A percentile compares a stretch with the other conserved stretches of the same genome.
Evolutionary conservation across 2,329 filamentous ascomycete species (phyloP).

Genomic region (Talaromyces sp.): DNA sequence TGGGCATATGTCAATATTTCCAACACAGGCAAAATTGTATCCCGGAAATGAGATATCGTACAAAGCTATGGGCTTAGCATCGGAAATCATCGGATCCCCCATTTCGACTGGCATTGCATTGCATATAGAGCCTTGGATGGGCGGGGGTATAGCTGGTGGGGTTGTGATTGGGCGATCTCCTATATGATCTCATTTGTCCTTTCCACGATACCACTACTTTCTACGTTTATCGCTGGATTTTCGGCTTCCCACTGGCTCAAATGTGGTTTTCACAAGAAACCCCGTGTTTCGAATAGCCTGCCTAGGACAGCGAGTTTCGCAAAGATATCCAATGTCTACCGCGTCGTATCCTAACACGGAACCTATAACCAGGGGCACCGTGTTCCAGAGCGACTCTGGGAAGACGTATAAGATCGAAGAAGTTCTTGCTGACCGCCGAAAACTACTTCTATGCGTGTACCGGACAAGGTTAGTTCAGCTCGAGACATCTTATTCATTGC

Average conservation of each 20-base stretch:
- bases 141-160: too few relatives aligned
- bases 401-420: conserved; percentile 12
- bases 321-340: not conserved
- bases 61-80: too few relatives aligned
- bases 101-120: too few relatives aligned
- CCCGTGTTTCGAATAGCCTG: not conserved
- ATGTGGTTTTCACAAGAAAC: not conserved
- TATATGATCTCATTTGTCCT: too few relatives aligned
- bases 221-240: too few relatives aligned
- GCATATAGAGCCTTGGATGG: not conserved
- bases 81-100: too few relatives aligned
- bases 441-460: not conserved
- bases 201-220: too few relatives aligned
- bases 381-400: conserved; percentile 13
- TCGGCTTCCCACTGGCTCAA: not conserved
- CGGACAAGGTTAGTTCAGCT: too few relatives aligned
- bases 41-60: too few relatives aligned
- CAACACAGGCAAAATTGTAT: not conserved
- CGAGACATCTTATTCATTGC: too few relatives aligned
- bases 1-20: not conserved
- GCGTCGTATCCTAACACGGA: conserved; percentile 2
- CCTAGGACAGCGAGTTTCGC: not conserved
- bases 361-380: conserved; percentile 8
- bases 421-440: conserved; percentile 8
- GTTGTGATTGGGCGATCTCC: too few relatives aligned